These are phyloP conservation scores for Cerrena zonata DNA, from an alignment of 1,284 basidiomycete species.

Conservation along the genomic window DNA sequence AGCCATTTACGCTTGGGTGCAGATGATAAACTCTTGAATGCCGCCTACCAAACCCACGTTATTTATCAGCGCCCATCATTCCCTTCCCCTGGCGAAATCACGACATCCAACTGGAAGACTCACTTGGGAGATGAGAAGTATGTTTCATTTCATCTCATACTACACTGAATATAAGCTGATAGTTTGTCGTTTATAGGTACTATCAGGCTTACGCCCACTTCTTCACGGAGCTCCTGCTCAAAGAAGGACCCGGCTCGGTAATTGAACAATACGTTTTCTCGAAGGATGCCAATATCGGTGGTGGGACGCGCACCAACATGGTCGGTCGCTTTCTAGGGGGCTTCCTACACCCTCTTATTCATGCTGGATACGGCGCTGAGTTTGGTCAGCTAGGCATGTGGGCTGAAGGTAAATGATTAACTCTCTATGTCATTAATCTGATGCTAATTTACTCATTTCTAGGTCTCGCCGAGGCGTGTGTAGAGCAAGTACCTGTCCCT, in stretches of 20 bases:
- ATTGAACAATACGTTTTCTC: constrained; percentile 59
- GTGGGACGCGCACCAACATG: constrained; percentile 38
- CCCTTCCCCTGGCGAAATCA: constrained; percentile 28
- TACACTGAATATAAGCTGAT: no score
- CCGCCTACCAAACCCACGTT: constrained; percentile 15
- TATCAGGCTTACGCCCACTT: constrained; percentile 54
- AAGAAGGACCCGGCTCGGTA: constrained; percentile 35
- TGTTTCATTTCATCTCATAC: constrained; percentile 11
- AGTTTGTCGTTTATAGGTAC: constrained; percentile 36
- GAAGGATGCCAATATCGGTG: constrained; percentile 40
- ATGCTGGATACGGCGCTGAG: constrained; percentile 58
- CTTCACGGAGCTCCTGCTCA: constrained; percentile 42
- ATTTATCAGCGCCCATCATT: constrained; percentile 13
- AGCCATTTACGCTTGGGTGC: constrained; percentile 16
- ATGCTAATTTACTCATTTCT: neutral
- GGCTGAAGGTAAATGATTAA: constrained; percentile 47
- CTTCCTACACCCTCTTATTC: constrained; percentile 61
- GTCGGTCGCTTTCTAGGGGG: constrained; percentile 53
- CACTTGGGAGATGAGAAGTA: constrained; percentile 47
- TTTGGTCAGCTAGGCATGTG: constrained; percentile 58
- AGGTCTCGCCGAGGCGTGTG: constrained; percentile 34
- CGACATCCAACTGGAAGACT: constrained; percentile 38
- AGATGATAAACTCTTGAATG: constrained; percentile 7
- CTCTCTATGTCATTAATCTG: neutral
- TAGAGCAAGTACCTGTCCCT: constrained; percentile 23